A percentile compares a stretch with the other conserved stretches of the same genome.
These are phyloP conservation scores for Lagerstroemia speciosa DNA, from an alignment of 345 rosid species.

Conservation along the genomic window DNA sequence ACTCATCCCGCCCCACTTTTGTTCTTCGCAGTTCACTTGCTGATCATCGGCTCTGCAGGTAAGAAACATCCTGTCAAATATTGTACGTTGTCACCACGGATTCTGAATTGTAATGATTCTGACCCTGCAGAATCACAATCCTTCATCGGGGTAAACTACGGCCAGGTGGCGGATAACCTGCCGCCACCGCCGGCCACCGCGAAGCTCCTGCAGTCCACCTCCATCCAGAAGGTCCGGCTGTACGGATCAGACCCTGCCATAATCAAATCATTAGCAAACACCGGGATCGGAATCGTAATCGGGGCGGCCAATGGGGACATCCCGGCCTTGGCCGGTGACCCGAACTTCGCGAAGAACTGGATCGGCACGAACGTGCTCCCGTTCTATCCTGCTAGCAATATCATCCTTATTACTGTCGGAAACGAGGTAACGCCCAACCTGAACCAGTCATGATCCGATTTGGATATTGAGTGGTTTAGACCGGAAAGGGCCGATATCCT, in stretches of 20 bases:
- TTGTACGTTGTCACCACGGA: neutral
- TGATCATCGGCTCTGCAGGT: conserved; percentile 27
- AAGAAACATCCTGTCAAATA: conserved; percentile 17
- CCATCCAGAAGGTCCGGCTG: conserved; percentile 63
- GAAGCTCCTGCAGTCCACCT: conserved; percentile 68
- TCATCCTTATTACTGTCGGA: conserved; percentile 66
- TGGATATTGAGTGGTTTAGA: too few species aligned
- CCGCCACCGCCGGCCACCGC: conserved; percentile 65
- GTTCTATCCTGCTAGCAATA: conserved; percentile 72
- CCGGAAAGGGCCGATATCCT: too few species aligned
- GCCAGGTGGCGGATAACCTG: conserved; percentile 71
- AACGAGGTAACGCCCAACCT: conserved; percentile 72
- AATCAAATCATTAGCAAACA: conserved; percentile 65
- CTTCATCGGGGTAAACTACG: conserved; percentile 79
- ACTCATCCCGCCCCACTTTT: conserved; percentile 10
- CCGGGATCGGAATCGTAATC: conserved; percentile 67
- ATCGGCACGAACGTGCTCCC: conserved; percentile 55
- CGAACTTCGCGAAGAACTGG: conserved; percentile 56
- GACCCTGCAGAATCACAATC: conserved; percentile 52
- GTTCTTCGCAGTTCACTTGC: conserved; percentile 26
- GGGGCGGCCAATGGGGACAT: conserved; percentile 63
- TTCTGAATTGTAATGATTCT: too few species aligned
- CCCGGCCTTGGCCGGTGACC: conserved; percentile 67
- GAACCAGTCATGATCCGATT: too few species aligned
- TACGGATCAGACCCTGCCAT: conserved; percentile 69